These are phyloP conservation scores for Annulohypoxylon truncatum DNA, from an alignment of 2,329 filamentous ascomycete species.

Conservation along the genomic window DNA sequence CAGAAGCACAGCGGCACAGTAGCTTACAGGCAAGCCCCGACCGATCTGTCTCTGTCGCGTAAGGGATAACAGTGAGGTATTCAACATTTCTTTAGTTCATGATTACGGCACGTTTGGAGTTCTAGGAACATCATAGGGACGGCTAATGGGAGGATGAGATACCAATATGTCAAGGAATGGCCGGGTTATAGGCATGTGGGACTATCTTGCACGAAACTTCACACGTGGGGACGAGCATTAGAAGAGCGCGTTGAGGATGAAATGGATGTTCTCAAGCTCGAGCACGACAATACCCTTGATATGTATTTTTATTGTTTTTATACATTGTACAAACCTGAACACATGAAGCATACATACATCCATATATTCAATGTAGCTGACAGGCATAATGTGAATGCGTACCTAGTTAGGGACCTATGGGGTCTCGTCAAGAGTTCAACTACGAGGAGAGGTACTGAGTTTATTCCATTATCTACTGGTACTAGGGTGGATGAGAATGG, in stretches of 20 bases:
- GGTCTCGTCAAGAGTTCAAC: neutral
- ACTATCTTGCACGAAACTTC: conserved; percentile 29
- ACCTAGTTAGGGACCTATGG: neutral
- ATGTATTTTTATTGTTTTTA: conserved; percentile 45
- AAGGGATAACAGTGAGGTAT: conserved; percentile 3
- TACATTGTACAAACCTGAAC: conserved; percentile 45
- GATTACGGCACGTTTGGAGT: conserved; percentile 43
- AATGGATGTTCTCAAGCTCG: conserved; percentile 15
- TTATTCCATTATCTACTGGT: neutral
- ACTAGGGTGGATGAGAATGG: neutral
- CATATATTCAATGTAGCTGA: neutral
- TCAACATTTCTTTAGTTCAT: conserved; percentile 33
- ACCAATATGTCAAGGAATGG: conserved; percentile 42
- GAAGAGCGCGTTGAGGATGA: conserved; percentile 27
- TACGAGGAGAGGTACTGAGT: neutral
- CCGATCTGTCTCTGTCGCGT: conserved; percentile 41
- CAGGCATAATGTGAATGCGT: neutral
- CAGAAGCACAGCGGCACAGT: conserved; percentile 28
- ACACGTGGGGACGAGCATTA: conserved; percentile 30
- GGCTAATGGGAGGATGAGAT: conserved; percentile 38
- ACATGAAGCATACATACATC: conserved; percentile 5
- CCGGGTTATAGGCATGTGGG: conserved; percentile 39
- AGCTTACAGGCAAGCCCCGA: conserved; percentile 30
- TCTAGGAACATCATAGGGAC: conserved; percentile 36
- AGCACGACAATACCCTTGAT: conserved; percentile 47